Base-by-base conservation (phyloP, 2,329 filamentous ascomycete species). In the Zymoseptoria passerinii region DNA sequence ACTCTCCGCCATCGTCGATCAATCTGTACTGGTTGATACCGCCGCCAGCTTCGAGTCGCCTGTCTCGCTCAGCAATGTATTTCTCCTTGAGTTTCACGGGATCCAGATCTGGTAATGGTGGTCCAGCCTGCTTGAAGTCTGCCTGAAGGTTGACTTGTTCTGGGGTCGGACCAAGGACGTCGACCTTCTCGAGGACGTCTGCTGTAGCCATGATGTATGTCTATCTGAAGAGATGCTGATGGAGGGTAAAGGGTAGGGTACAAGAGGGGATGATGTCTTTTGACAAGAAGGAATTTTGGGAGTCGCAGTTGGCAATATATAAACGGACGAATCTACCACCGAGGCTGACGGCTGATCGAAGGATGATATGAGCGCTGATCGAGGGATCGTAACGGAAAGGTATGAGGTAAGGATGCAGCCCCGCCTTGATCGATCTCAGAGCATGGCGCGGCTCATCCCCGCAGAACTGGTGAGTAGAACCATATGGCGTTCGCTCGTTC, bases 11-110 rank as follows among this genome's bases (percentile, higher is more conserved):
- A 18, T 62, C 57, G n/a, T 65, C 63, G 20, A 65, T 61, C 8
- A 64, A 54, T 8, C 53, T 57, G 48, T 65, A 65, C 50, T 65
- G 63, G 28, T 64, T 56, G 49, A 65, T 64, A 8, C 62, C 63
- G 27, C 58, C 59, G 13, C 59, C 60, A 49, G 58, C 50, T 28
- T 59, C 48, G n/a, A 65, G 48, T 50, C 63, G 62, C 51, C 54
- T 63, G 52, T 65, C 62, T 55, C 63, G 55, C 28, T 65, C 63
- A 16, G 57, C 60, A 8, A 61, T 27, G 29, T 65, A 65, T 40
- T 60, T 65, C 23, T 65, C 59, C 51, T 64, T 65, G 35, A 65
- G 57, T 28, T 57, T 57, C 9, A 63, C 60, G 27, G 63, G 61
- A 44, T 65, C 63, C 52, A 65, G 61, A 4, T 55, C 27, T 23